These are phyloP conservation scores for Syzygium grande DNA, from an alignment of 345 rosid species.

Conservation along the genomic window DNA sequence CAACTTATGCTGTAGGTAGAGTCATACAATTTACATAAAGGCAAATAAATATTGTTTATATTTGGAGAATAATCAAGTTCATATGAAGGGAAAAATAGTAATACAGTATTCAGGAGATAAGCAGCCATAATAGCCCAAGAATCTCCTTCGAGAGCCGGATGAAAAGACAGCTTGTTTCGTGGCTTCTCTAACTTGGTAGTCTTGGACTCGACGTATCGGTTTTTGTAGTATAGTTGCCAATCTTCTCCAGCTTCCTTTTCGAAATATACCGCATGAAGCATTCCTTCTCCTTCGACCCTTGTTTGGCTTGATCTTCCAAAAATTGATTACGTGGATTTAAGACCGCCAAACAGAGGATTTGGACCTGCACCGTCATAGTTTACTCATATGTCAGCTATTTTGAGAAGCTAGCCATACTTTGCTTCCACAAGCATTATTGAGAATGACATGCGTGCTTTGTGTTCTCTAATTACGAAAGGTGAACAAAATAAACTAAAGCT, in stretches of 20 bases:
- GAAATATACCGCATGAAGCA: conserved; percentile 51
- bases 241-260: conserved; percentile 8
- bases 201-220: conserved; percentile 32
- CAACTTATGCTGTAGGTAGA: not conserved
- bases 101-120: not conserved
- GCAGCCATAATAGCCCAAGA: not conserved
- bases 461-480: not conserved
- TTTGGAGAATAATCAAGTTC: not conserved
- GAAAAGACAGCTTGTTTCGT: not conserved
- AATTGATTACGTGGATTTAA: conserved; percentile 20
- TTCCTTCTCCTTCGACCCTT: conserved; percentile 56
- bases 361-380: conserved; percentile 28
- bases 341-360: conserved; percentile 42
- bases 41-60: not conserved
- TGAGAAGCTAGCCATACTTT: not conserved
- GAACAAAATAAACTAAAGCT: conserved; percentile 5
- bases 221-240: conserved; percentile 32
- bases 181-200: conserved; percentile 32
- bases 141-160: not conserved
- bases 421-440: not conserved
- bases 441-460: not conserved
- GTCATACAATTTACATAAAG: not conserved
- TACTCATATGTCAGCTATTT: not conserved
- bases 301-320: conserved; percentile 36
- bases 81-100: not conserved